phyloP scores from a whole-genome alignment of 768 basidiomycete genomes.

The Suillus decipiens region DNA sequence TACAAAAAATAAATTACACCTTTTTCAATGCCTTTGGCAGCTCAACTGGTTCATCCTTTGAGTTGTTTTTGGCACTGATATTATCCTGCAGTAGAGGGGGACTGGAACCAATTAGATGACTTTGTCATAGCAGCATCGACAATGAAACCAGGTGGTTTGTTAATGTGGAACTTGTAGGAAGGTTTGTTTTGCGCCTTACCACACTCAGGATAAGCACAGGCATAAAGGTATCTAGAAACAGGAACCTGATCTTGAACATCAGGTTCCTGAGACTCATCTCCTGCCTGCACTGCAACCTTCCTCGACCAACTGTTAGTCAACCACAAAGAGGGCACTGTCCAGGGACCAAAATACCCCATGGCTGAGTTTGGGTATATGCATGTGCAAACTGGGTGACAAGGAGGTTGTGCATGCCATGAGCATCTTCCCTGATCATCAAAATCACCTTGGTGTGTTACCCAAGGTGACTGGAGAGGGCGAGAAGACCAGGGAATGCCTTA shows the following conservation, averaged over 20 bases:
- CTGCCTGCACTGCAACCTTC: background rate
- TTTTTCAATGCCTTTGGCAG: background rate
- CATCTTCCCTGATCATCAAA: background rate
- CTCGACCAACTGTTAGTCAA: background rate
- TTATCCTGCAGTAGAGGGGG: background rate
- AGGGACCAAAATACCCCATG: background rate
- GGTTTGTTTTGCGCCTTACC: background rate
- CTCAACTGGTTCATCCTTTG: background rate
- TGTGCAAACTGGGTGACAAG: background rate
- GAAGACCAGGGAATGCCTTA: background rate
- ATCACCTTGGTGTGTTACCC: background rate
- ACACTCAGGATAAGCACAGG: background rate
- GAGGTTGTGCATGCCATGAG: background rate
- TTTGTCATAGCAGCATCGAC: background rate
- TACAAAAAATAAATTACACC: background rate
- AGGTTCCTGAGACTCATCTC: background rate
- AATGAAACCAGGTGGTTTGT: background rate
- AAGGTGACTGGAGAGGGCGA: background rate
- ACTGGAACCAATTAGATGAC: background rate
- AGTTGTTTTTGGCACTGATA: background rate
- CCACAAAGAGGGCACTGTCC: background rate
- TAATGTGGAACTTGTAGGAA: background rate
- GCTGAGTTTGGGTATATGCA: background rate
- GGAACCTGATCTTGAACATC: background rate
- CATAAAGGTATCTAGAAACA: background rate